Conservation (phyloP, 805 yeast genomes). For the Wickerhamiella brachini region DNA sequence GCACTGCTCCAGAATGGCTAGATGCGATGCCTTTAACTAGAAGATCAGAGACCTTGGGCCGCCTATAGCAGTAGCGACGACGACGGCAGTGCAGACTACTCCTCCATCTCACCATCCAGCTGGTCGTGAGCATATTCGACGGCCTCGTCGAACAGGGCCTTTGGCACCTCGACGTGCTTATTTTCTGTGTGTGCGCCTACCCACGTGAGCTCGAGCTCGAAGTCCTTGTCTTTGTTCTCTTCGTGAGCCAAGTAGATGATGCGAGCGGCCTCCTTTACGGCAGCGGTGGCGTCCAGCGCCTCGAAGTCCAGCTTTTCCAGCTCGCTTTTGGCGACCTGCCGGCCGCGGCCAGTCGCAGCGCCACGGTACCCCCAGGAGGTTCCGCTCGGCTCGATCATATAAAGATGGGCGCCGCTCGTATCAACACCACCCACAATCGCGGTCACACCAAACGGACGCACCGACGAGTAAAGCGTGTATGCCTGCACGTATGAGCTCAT, state of each 20-base stretch:
- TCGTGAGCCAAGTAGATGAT: conserved; percentile 91
- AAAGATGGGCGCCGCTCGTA: conserved; percentile 70
- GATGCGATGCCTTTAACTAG: too few species aligned
- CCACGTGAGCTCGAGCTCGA: conserved; percentile 92
- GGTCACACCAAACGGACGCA: conserved; percentile 92
- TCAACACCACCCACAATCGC: conserved; percentile 92
- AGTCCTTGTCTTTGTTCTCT: conserved; percentile 94
- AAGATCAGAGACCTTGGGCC: too few species aligned
- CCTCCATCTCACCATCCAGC: conserved; percentile 58
- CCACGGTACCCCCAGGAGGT: conserved; percentile 95
- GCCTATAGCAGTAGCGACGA: too few species aligned
- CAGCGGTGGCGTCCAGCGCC: conserved; percentile 59
- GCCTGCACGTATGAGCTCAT: conserved; percentile 88
- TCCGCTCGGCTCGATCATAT: conserved; percentile 97
- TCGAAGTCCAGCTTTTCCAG: conserved; percentile 76
- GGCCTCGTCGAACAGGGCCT: conserved; percentile 69
- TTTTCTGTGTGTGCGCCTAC: conserved; percentile 71
- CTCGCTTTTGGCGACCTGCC: conserved; percentile 96
- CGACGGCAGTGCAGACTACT: conserved; percentile 21
- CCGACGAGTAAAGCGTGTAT: conserved; percentile 89
- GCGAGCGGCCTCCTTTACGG: conserved; percentile 86
- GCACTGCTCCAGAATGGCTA: too few species aligned
- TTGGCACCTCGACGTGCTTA: conserved; percentile 66
- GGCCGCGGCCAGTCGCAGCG: conserved; percentile 96
- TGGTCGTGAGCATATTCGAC: conserved; percentile 71